These are phyloP conservation scores for Ceratorhiza oryzae-sativae DNA, from an alignment of 1,284 basidiomycete species.

Conservation along the genomic window DNA sequence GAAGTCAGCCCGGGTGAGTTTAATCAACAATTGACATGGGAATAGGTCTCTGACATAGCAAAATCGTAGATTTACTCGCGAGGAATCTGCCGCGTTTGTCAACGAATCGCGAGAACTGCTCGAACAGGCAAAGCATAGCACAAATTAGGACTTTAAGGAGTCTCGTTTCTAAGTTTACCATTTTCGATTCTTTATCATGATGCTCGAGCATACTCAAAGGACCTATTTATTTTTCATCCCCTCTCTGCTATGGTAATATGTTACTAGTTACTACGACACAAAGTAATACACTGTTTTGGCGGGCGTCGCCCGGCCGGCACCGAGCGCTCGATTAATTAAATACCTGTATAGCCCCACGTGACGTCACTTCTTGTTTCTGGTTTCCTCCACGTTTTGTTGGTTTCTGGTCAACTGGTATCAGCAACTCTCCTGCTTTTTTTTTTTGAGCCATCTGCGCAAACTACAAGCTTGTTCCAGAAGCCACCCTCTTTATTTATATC, in stretches of 20 bases:
- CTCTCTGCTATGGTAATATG: no score
- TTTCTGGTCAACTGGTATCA: no score
- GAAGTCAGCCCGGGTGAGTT: slow-evolving; percentile 72
- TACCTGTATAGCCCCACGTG: slow-evolving; percentile 1
- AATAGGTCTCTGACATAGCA: neutral
- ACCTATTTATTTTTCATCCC: no score
- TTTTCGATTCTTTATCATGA: neutral
- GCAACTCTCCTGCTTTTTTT: neutral
- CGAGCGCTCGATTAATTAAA: neutral
- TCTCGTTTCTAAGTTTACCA: neutral
- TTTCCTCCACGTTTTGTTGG: neutral
- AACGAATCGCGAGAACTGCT: slow-evolving; percentile 58
- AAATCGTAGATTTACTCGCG: slow-evolving; percentile 70
- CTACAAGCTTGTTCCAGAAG: no score
- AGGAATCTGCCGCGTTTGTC: slow-evolving; percentile 74
- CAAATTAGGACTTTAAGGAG: slow-evolving; percentile 8
- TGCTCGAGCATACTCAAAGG: no score
- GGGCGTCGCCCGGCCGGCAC: neutral
- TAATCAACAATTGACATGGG: slow-evolving; percentile 8
- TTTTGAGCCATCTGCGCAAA: neutral
- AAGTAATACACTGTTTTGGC: neutral
- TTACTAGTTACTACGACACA: no score
- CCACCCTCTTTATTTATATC: no score
- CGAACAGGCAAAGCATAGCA: slow-evolving; percentile 22
- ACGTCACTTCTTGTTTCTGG: slow-evolving; percentile 5